Evolutionary conservation across 116 monocot species (phyloP), one percentile per base, ranked within the genome.

Genomic region (Iris pallida): DNA sequence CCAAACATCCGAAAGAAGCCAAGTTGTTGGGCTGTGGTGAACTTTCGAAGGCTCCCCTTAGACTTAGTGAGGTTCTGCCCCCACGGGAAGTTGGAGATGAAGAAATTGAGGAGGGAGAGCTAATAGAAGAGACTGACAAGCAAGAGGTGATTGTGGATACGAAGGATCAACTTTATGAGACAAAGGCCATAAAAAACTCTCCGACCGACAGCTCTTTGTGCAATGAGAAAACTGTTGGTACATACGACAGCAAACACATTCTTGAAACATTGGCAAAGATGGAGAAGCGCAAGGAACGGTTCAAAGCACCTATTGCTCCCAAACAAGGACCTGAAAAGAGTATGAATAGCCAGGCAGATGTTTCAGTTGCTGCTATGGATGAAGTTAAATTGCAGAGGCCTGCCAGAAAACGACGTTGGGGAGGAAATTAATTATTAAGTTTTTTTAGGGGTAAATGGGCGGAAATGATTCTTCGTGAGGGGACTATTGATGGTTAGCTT

Each of bases 211-310:
- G 42, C 0, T 42, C 47, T 45, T 45, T 8, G n/a, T 16, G 19
- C n/a, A 64, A 49, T 5, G 61, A 45, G 8, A 53, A 71, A 48
- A 41, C 59, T 13, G n/a, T n/a, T 14, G 69, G 17, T 5, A 52
- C 30, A 14, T 78, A 68, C 45, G 68, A 88, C 63, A 68, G 58
- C 3, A 67, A 63, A 6, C 81, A 56, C 64, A 76, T 83, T 55
- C 76, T 90, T 20, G 80, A 80, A 63, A 79, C 73, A 19, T 67
- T 90, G 44, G 78, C 68, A 51, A 86, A 81, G 73, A 86, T 90
- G 86, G 76, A 86, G 59, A 90, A 75, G 63, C 82, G 90, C 46
- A 68, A 63, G 59, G 81, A 85, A 48, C 75, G 90, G 8, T 90
- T 90, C 81, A 83, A 86, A 66, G 78, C 81, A 47, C 74, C 73